These are phyloP conservation scores for Boechera divaricarpa DNA, from an alignment of 345 rosid genomes.

Conservation along the genomic window DNA sequence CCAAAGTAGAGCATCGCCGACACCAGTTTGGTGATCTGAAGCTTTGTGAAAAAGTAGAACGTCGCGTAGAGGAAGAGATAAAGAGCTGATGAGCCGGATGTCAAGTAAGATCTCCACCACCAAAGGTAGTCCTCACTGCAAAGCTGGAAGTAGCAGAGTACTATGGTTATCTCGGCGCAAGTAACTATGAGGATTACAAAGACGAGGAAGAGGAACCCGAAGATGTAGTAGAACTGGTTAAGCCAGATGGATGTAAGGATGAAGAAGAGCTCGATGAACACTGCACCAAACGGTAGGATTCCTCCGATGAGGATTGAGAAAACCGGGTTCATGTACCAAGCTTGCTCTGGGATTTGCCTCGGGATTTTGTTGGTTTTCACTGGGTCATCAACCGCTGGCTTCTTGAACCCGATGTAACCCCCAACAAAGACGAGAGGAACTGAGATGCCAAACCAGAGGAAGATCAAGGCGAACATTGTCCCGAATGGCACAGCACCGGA, in stretches of 20 bases:
- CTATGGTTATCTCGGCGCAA: conserved; percentile 77
- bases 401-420: conserved; percentile 72
- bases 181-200: conserved; percentile 72
- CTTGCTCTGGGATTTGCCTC: conserved; percentile 85
- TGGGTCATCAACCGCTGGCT: conserved; percentile 77
- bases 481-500: conserved; percentile 91
- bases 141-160: conserved; percentile 87
- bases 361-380: conserved; percentile 90
- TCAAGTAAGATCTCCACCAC: conserved; percentile 95
- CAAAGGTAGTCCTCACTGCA: conserved; percentile 89
- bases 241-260: conserved; percentile 93
- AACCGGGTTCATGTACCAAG: conserved; percentile 89
- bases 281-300: conserved; percentile 91
- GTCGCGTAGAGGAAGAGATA: conserved; percentile 83
- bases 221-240: conserved; percentile 88
- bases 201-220: conserved; percentile 84
- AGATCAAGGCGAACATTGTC: conserved; percentile 77
- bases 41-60: conserved; percentile 90
- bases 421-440: conserved; percentile 83
- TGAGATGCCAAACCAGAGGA: conserved; percentile 86
- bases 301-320: conserved; percentile 85
- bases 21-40: conserved; percentile 80
- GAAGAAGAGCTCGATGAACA: conserved; percentile 87
- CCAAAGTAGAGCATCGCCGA: conserved; percentile 77
- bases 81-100: conserved; percentile 80